phyloP scores from a whole-genome alignment of 2,329 filamentous ascomycete species.

The Trichoderma breve region DNA sequence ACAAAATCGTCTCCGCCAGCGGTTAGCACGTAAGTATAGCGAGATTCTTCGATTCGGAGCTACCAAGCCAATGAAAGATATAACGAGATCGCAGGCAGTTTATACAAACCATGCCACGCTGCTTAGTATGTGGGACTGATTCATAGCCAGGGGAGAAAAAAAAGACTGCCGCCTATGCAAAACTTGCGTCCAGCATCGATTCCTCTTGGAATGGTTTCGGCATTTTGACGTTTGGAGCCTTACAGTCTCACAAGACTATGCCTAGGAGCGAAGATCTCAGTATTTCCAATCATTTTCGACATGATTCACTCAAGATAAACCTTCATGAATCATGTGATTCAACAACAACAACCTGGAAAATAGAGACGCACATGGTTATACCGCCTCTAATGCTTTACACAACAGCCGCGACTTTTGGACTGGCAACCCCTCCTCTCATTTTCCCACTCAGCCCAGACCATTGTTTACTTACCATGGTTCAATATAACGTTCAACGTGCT shows the following conservation, averaged over 20 bases:
- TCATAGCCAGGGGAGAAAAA: neutral
- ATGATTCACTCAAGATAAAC: neutral
- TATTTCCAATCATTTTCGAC: neutral
- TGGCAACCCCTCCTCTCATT: neutral
- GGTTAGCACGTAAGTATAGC: neutral
- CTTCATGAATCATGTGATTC: neutral
- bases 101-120: neutral
- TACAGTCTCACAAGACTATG: neutral
- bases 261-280: neutral
- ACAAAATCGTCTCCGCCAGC: neutral
- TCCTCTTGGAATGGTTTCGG: neutral
- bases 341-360: neutral
- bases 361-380: neutral
- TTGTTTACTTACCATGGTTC: neutral
- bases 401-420: neutral
- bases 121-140: neutral
- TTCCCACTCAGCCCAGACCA: neutral
- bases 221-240: neutral
- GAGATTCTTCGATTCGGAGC: neutral
- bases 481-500: conserved; percentile 3
- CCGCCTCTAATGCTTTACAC: neutral
- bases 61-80: neutral
- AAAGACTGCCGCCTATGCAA: neutral
- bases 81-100: neutral
- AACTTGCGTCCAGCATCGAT: neutral